A percentile compares a stretch with the other conserved stretches of the same genome.
phyloP scores from a whole-genome alignment of 176 grass and related monocot genomes.

The Raddia guianensis region DNA sequence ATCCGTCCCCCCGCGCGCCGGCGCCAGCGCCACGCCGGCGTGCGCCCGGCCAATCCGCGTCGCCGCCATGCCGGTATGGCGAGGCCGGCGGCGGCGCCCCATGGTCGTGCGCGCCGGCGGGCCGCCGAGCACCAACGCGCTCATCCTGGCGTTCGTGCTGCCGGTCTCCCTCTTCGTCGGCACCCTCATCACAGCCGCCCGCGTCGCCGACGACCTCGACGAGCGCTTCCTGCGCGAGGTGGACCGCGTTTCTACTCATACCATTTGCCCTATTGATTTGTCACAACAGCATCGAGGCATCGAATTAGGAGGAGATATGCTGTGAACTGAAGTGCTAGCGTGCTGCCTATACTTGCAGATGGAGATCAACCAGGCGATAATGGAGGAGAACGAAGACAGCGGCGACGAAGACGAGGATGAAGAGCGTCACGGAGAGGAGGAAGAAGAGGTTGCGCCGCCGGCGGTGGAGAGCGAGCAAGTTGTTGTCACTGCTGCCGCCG shows the following conservation, averaged over 20 bases:
- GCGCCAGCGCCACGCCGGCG: background rate
- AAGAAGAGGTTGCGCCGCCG: constrained; percentile 10
- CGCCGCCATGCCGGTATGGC: background rate
- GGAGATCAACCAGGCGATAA: constrained; percentile 62
- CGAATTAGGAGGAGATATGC: background rate
- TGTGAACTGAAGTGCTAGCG: background rate
- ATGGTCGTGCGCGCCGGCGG: constrained; percentile 65
- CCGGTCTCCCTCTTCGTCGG: constrained; percentile 79
- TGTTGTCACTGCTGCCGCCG: background rate
- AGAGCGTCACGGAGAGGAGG: background rate
- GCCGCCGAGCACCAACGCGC: constrained; percentile 63
- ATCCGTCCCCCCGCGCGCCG: constrained; percentile 6
- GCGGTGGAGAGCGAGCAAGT: constrained; percentile 46
- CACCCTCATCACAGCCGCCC: constrained; percentile 63
- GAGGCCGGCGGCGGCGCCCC: constrained; percentile 14
- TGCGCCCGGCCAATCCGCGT: background rate
- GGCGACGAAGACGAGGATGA: background rate
- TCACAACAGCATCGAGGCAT: background rate
- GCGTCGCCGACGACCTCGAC: constrained; percentile 74
- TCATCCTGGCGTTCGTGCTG: constrained; percentile 85
- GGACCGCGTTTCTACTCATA: background rate
- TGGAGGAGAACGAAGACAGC: constrained; percentile 59
- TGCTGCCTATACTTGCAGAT: constrained; percentile 34
- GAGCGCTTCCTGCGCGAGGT: constrained; percentile 80
- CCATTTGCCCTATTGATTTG: background rate